phyloP scores from a whole-genome alignment of 345 rosid species.

The Punica granatum region DNA sequence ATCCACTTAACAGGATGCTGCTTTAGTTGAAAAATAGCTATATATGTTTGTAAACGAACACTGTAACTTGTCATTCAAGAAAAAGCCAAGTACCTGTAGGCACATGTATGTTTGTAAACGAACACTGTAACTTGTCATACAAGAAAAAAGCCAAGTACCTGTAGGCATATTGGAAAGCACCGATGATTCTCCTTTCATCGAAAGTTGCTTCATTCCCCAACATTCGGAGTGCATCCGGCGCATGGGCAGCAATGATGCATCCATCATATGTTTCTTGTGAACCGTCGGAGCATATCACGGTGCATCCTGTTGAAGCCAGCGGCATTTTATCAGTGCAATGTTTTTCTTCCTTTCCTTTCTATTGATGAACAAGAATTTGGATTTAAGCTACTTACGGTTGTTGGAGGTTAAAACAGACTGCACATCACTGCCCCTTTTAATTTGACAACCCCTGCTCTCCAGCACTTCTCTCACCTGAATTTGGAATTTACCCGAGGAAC shows the following conservation, averaged over 20 bases:
- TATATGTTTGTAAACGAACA: not conserved
- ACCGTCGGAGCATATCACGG: conserved; percentile 40
- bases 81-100: conserved; percentile 49
- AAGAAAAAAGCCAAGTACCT: conserved; percentile 36
- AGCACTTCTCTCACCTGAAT: conserved; percentile 57
- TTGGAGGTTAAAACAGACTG: conserved; percentile 37
- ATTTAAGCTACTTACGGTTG: conserved; percentile 28
- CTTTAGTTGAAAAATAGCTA: not conserved
- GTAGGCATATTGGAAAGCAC: conserved; percentile 77
- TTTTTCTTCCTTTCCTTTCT: not conserved
- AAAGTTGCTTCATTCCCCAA: conserved; percentile 60
- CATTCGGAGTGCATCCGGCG: conserved; percentile 66
- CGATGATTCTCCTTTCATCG: conserved; percentile 69
- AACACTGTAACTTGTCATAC: not conserved
- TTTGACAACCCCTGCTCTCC: conserved; percentile 55
- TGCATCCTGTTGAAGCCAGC: conserved; percentile 33
- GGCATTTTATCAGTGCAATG: not conserved
- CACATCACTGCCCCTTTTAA: conserved; percentile 52
- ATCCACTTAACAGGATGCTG: not conserved
- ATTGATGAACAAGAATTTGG: not conserved
- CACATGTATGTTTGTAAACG: conserved; percentile 26
- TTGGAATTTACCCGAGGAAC: not conserved
- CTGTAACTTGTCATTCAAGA: not conserved
- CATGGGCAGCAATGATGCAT: conserved; percentile 64
- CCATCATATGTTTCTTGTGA: conserved; percentile 35